Base-by-base conservation (phyloP, 768 basidiomycete genomes). In the Lyophyllum decastes region DNA sequence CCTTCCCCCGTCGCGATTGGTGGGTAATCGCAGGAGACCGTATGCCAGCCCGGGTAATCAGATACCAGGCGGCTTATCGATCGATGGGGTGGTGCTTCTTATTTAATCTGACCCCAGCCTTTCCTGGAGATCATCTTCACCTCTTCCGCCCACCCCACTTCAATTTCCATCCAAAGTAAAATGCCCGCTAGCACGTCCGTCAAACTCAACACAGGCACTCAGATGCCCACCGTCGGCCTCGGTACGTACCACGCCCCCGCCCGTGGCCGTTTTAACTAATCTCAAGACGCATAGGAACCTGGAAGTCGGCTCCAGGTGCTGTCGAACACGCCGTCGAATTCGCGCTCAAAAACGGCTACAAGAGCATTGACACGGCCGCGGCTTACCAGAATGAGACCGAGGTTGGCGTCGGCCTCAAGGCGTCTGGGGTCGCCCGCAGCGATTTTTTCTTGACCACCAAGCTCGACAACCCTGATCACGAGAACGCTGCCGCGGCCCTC, bases 371-470 rank as follows among this genome's bases (percentile, higher is more conserved):
- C 69, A 90, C 86, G 54, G 89, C 88, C 10, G 74, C 85, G 21
- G 86, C 77, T 6, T 90, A 90, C 69, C 73, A 73, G 51, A 94
- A 94, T 68, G 90, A 95, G 72, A 75, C 77, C 34, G 90, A 92
- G 71, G 94, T 95, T 44, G 94, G 93, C 14, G 66, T 84, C 53
- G 94, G 93, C 27, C 87, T 95, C 74, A 86, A 82, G 64, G 75
- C 78, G 12, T 89, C 87, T 22, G 92, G 90, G 11, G 83, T 94
- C 16, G 78, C 84, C 5, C 83, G 94, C 56, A 76, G 77, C 34
- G 76, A 86, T 55, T 81, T 95, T 72, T 95, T 95, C 81, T 72
- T 95, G 58, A 93, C 91, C 57, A 89, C 87, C 57, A 89, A 89
- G 71, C 78, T 89, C 54, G 77, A 82, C 66, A 87, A 87, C 71